Conservation (phyloP, 805 yeast species). For the Candida railenensis region DNA sequence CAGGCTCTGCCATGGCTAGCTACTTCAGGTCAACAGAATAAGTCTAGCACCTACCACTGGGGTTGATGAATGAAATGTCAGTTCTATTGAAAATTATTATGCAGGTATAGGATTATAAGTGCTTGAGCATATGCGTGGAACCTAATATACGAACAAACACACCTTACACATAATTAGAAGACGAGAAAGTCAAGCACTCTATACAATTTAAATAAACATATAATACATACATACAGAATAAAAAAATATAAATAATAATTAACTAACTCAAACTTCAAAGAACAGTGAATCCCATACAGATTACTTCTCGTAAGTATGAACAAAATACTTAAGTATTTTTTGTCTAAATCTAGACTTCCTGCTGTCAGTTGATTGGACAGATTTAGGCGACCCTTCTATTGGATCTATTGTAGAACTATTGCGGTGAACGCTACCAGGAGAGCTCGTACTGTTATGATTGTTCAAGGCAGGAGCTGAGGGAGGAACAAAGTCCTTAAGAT, state of each 20-base stretch:
- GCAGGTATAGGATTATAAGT: background rate
- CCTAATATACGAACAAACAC: background rate
- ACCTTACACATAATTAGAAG: background rate
- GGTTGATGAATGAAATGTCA: too few species aligned
- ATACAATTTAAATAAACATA: background rate
- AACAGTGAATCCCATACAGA: too few species aligned
- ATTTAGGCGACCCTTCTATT: background rate
- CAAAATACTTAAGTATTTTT: slow-evolving; percentile 29
- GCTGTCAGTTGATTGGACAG: background rate
- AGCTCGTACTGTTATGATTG: too few species aligned
- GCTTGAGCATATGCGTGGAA: background rate
- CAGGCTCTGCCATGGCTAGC: slow-evolving; percentile 1
- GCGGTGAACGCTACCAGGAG: too few species aligned
- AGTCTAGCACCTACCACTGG: too few species aligned
- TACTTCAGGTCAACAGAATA: too few species aligned
- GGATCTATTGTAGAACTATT: background rate
- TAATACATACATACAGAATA: background rate
- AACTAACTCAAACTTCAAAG: too few species aligned
- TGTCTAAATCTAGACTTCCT: slow-evolving; percentile 15
- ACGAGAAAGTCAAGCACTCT: too few species aligned
- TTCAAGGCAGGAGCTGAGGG: slow-evolving; percentile 4
- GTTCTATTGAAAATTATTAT: background rate
- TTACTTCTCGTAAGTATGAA: slow-evolving; percentile 24
- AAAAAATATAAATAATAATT: background rate
- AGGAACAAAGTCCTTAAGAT: slow-evolving; percentile 1